phyloP scores from a whole-genome alignment of 169 alveolate genomes.

The Eimeria falciformis region DNA sequence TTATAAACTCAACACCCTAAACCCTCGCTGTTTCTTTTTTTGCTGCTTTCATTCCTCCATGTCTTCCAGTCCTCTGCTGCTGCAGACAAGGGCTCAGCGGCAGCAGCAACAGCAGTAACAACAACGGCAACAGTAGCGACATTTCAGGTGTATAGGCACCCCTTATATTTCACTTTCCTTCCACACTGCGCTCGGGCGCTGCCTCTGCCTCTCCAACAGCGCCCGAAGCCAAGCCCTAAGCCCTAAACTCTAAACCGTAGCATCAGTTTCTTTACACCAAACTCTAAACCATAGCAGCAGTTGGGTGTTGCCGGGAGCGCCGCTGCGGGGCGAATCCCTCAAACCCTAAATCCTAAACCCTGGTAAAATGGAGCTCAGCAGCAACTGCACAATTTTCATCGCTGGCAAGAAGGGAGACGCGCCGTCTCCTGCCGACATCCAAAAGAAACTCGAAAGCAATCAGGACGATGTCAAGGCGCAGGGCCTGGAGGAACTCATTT shows the following conservation, averaged over 20 bases:
- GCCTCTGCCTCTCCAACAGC: not conserved
- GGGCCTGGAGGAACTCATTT: constrained; percentile 59
- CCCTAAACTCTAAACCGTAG: not conserved
- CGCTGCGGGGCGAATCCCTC: not conserved
- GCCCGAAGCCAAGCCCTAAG: not conserved
- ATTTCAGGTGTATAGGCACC: constrained; percentile 23
- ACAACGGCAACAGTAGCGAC: not conserved
- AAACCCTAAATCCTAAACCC: constrained; percentile 7
- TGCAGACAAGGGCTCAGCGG: not conserved
- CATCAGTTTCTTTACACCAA: not conserved
- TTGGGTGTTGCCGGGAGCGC: not conserved
- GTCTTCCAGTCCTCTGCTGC: not conserved
- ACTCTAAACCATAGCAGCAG: not conserved
- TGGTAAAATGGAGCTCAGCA: constrained; percentile 50
- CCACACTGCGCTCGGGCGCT: not conserved
- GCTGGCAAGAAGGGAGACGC: constrained; percentile 19
- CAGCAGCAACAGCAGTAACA: constrained; percentile 15
- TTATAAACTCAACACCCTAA: not conserved
- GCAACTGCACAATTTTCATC: constrained; percentile 54
- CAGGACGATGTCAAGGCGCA: constrained; percentile 30
- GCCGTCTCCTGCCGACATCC: constrained; percentile 64
- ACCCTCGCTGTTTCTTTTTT: not conserved
- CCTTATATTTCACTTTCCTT: not conserved
- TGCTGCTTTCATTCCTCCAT: not conserved
- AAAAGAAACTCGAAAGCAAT: constrained; percentile 48